Evolutionary conservation across 208 protist species (phyloP).

Genomic region (Leishmania gerbilli): DNA sequence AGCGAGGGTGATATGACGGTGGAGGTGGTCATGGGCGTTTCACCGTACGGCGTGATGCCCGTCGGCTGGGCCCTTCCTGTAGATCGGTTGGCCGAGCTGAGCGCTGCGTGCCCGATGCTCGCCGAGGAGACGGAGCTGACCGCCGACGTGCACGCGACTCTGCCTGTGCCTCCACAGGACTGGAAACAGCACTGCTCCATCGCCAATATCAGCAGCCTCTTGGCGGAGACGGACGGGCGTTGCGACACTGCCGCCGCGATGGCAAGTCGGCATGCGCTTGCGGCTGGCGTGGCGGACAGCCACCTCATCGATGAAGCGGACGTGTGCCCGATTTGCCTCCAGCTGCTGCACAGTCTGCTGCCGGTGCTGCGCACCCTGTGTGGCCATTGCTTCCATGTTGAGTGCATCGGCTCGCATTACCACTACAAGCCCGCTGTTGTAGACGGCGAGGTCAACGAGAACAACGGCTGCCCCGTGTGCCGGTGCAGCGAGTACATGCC

Average conservation of each 20-base stretch:
- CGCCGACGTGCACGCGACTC: constrained; percentile 12
- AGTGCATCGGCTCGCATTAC: constrained; percentile 43
- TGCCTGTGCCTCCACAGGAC: constrained; percentile 14
- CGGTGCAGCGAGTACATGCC: constrained; percentile 35
- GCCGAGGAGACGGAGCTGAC: constrained; percentile 24
- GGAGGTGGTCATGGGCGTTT: constrained; percentile 28
- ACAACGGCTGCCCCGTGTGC: constrained; percentile 45
- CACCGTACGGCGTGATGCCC: constrained; percentile 33
- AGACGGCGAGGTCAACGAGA: constrained; percentile 31
- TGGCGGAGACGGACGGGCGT: neutral
- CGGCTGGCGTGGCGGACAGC: neutral
- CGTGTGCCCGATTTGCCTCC: constrained; percentile 44
- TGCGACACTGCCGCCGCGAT: neutral
- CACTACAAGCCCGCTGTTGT: constrained; percentile 25
- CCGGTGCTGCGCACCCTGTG: constrained; percentile 42
- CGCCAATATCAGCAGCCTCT: constrained; percentile 9
- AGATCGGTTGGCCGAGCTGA: constrained; percentile 23
- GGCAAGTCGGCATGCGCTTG: neutral
- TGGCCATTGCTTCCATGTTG: constrained; percentile 56
- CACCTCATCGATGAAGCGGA: constrained; percentile 23
- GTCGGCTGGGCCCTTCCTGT: constrained; percentile 36
- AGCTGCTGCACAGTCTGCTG: constrained; percentile 26
- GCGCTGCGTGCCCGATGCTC: constrained; percentile 2
- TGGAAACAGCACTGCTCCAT: constrained; percentile 28
- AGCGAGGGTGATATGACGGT: constrained; percentile 5